Conservation (phyloP, 352 stramenopile genomes). For the Phytophthora pini region DNA sequence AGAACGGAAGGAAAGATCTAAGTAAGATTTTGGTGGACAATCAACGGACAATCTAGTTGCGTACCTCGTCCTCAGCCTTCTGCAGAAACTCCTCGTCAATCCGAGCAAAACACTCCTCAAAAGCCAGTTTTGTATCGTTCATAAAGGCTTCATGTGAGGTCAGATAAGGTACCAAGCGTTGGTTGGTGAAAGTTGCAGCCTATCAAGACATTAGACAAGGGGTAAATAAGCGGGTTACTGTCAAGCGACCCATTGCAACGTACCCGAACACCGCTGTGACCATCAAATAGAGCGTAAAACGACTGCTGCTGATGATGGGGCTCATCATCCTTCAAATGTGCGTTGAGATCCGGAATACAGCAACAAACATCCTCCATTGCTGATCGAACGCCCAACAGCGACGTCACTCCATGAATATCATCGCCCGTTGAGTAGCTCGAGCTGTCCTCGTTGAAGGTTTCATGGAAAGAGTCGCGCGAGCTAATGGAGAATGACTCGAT, state of each 20-base stretch:
- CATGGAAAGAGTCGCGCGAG: constrained; percentile 58
- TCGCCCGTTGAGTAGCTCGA: constrained; percentile 75
- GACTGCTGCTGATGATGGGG: constrained; percentile 60
- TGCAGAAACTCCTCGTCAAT: constrained; percentile 85
- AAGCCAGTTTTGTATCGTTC: constrained; percentile 64
- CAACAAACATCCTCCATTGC: constrained; percentile 86
- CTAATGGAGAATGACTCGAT: constrained; percentile 56
- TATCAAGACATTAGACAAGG: constrained; percentile 20
- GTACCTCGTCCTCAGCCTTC: constrained; percentile 64
- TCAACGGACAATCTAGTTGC: background rate
- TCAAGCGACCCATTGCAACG: constrained; percentile 12
- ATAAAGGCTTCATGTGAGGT: constrained; percentile 74
- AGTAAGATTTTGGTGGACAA: constrained; percentile 2
- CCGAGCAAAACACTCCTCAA: constrained; percentile 74
- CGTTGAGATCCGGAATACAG: constrained; percentile 78
- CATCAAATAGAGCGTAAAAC: constrained; percentile 87
- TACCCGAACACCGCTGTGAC: constrained; percentile 82
- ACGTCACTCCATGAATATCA: constrained; percentile 79
- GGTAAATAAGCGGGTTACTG: background rate
- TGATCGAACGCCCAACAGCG: constrained; percentile 77
- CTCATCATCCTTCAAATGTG: constrained; percentile 44
- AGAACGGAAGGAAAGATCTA: constrained; percentile 1
- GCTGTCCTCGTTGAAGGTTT: constrained; percentile 68
- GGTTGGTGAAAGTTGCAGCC: constrained; percentile 80
- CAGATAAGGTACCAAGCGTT: constrained; percentile 73